Percentiles rank a stretch among this genome's conserved stretches.
These are phyloP conservation scores for Dalbergia cochinchinensis DNA, from an alignment of 306 rosid genomes.

Conservation along the genomic window DNA sequence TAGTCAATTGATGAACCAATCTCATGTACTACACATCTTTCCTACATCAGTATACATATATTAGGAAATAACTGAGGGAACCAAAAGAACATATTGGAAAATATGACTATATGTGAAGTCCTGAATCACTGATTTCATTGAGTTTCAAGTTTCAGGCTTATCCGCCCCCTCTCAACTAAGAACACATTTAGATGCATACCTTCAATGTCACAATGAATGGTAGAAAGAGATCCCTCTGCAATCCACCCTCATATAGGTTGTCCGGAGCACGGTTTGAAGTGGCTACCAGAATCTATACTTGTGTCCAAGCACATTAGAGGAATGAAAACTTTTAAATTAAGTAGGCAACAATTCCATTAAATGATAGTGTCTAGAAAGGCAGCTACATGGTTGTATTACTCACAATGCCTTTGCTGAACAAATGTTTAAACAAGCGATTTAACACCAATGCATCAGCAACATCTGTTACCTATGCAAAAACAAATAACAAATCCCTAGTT, in stretches of 20 bases:
- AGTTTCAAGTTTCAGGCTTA: conserved; percentile 14
- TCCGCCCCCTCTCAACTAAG: conserved; percentile 5
- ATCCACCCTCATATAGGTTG: conserved; percentile 91
- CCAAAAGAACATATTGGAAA: not conserved
- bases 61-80: conserved; percentile 22
- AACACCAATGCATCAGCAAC: conserved; percentile 97
- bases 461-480: conserved; percentile 78
- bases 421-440: conserved; percentile 82
- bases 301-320: conserved; percentile 51
- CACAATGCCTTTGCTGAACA: conserved; percentile 84
- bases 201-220: conserved; percentile 88
- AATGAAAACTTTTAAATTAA: conserved; percentile 26
- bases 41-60: conserved; percentile 67
- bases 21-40: conserved; percentile 84
- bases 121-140: conserved; percentile 1
- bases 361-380: conserved; percentile 22
- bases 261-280: conserved; percentile 99
- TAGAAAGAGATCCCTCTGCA: conserved; percentile 95
- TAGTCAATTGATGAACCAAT: conserved; percentile 90
- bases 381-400: conserved; percentile 50
- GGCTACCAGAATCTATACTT: conserved; percentile 84
- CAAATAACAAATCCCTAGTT: conserved; percentile 39
- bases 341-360: conserved; percentile 39
- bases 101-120: conserved; percentile 19
- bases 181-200: conserved; percentile 56